Percentiles rank a stretch among this genome's conserved stretches.
Evolutionary conservation across 345 rosid genomes (phyloP).

Genomic region (Bruguiera gymnorhiza): DNA sequence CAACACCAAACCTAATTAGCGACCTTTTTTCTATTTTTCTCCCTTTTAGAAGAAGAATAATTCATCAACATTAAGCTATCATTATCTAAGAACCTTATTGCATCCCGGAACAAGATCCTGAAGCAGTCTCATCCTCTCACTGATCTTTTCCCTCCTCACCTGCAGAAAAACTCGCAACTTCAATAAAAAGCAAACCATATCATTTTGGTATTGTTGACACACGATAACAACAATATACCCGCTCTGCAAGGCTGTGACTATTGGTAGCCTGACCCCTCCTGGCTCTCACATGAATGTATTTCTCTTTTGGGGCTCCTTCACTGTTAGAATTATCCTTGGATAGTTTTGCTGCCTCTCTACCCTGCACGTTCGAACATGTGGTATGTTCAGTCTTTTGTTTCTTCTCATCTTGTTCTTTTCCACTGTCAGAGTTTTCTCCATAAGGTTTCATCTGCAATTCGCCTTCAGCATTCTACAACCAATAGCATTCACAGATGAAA

Average conservation of each 20-base stretch:
- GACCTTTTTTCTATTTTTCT: neutral
- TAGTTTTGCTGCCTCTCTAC: constrained; percentile 49
- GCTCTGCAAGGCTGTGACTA: constrained; percentile 96
- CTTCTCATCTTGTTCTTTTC: constrained; percentile 55
- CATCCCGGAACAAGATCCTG: constrained; percentile 99
- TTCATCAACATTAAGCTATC: neutral
- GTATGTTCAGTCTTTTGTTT: constrained; percentile 51
- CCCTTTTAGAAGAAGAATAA: neutral
- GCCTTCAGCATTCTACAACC: constrained; percentile 47
- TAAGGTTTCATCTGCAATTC: constrained; percentile 48
- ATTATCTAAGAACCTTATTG: constrained; percentile 61
- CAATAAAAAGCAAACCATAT: constrained; percentile 13
- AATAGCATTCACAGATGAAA: constrained; percentile 1
- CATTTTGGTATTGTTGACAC: neutral
- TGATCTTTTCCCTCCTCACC: constrained; percentile 97
- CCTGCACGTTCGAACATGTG: constrained; percentile 37
- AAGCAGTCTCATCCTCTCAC: constrained; percentile 92
- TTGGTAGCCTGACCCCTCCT: constrained; percentile 97
- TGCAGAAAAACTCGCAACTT: constrained; percentile 28
- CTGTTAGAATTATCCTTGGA: constrained; percentile 58
- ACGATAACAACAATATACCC: constrained; percentile 47
- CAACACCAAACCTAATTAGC: constrained; percentile 19
- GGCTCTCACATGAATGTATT: constrained; percentile 90
- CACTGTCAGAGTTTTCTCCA: constrained; percentile 35
- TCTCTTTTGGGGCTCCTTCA: constrained; percentile 68